Evolutionary conservation across 805 yeast genomes (phyloP), one percentile per base, ranked within the genome.

Genomic region (Wickerhamiella alocasiicola): DNA sequence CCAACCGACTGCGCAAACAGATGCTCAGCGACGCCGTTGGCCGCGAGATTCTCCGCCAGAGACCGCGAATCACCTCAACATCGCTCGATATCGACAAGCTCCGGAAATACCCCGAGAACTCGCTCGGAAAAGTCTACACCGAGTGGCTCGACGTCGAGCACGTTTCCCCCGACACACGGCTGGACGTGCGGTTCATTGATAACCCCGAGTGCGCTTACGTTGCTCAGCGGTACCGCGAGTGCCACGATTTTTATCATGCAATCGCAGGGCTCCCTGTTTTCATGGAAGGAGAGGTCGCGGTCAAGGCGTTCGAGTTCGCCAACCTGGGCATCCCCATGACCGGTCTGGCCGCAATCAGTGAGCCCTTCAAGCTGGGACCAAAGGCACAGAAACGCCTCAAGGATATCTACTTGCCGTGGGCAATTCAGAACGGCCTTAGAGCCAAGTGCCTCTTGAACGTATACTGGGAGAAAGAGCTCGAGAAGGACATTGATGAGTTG

Each of bases 221-320:
- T n/a, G 84, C 77, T 66, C 93, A 84, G 57, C 66, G 98, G 51
- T 91, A 88, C 57, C 72, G 98, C 40, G 97, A 91, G 57, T 87
- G 95, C 55, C 98, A 91, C 55, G 98, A 91, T 55, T 91, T 91
- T 54, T 88, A 85, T 56, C 98, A 91, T 56, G 82, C 97, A 1
- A 68, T 91, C 21, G 80, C 93, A 0, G 88, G 93, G 12, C 67
- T 83, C 38, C 97, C 97, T 0, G 81, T 87, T 35, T 78, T 81
- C 32, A 73, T 91, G 48, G 97, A 91, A 55, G 98, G 98, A n/a
- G 98, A 91, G 56, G 78, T 91, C 40, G 84, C 95, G 0, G 79
- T 91, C 15, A 91, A 91, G 60, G 80, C 85, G 35, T 76, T 91
- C 50, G 98, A 88, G 59, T 93, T 78, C 53, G 79, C 91, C 54